Evolutionary conservation across 2,329 filamentous ascomycete genomes (phyloP), one percentile per base, ranked within the genome.

Genomic region (Aspergillus piperis): DNA sequence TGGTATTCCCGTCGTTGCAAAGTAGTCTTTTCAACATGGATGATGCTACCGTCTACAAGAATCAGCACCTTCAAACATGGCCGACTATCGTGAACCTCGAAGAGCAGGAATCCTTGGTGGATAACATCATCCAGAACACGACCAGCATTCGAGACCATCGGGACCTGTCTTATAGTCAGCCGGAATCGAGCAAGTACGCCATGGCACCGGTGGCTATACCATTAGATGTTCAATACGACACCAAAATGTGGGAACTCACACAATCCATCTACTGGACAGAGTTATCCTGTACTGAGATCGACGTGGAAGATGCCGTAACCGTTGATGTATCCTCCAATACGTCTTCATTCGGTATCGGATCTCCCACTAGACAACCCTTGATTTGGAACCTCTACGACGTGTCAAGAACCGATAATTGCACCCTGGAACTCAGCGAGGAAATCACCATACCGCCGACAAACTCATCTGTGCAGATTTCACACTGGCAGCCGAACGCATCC

Each of bases 201-300:
- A 59, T 59, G 41, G 50, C 57, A 7, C 57, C 57, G 8, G 57
- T 59, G 3, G n/a, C 38, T 19, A 59, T 54, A 41, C 38, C 52
- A 8, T 56, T 52, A 52, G 48, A 50, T 44, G 8, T 47, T 11
- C 36, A 54, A 21, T 55, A 54, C 8, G 52, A 59, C 21, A 54
- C 51, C 8, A 49, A 54, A n/a, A 21, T 38, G 57, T 56, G 51
- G 57, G 54, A 50, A 36, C 32, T 59, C 13, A 59, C 53, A 5
- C 57, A 59, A 21, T 50, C 57, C 10, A 44, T 59, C 17, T 59
- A 59, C 19, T 59, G 57, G 57, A 19, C 57, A 7, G 51, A 59
- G n/a, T 25, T 56, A 19, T 56, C 52, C 8, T 59, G 57, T 36
- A 27, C 23, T 3, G 53, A 51, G 3, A 11, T 59, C 23, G n/a